Base-by-base conservation (phyloP, 2,329 filamentous ascomycete species). In the Talaromyces rugulosus region DNA sequence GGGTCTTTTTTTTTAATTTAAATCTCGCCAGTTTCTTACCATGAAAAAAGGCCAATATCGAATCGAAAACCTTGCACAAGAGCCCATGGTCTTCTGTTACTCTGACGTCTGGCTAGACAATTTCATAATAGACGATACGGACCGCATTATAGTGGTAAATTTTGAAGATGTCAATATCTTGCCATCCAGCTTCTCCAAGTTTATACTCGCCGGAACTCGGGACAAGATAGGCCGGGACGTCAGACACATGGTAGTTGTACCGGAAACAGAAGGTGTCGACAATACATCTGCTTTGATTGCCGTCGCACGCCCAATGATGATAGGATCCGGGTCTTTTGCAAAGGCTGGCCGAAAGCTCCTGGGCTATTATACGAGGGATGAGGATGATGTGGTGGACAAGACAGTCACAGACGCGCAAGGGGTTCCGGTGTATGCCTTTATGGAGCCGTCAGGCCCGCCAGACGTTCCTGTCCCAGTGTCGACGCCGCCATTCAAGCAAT, bases 111-210 rank as follows among this genome's bases (percentile, higher is more conserved):
- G 18, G 55, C 31, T 57, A 11, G 55, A 57, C 23, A 57, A 57
- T 57, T 42, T 57, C 55, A 57, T 57, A 23, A 42, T 57, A 57
- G 18, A 57, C 18, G 55, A 57, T 44, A 7, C 30, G n/a, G 31
- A n/a, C 55, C 55, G 34, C 36, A 57, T 57, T 44, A 57, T 33
- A 36, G 27, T 57, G 36, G 55, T 57, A n/a, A 33, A 57, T 30
- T 42, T 57, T 57, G 55, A 57, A 57, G 55, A 57, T 57, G 55
- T 33, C 55, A 57, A 33, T 23, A 57, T 57, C 18, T 34, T 57
- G 36, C 55, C 34, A 40, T 57, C 34, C 31, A 42, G 55, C 31
- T 57, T 57, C 31, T 40, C 55, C n/a, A 57, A 57, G 42, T 57
- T 57, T 57, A 57, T 57, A 57, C 55, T 57, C 18, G 34, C 31